A percentile compares a stretch with the other conserved stretches of the same genome.
phyloP scores from a whole-genome alignment of 2,329 filamentous ascomycete genomes.

The Aspergillus luchuensis region DNA sequence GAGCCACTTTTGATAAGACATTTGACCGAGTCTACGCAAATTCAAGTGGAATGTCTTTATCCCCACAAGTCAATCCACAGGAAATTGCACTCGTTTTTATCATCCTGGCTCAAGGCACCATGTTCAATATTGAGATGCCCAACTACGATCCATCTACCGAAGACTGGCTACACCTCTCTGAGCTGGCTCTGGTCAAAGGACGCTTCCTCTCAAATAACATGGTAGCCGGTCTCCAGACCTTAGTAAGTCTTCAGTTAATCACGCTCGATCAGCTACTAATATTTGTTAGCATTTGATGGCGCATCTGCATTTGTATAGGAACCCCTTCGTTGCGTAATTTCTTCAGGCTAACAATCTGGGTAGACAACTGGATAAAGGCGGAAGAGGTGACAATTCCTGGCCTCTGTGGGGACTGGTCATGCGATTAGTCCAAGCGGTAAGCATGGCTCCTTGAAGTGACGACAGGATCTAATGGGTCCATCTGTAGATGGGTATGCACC shows the following conservation, averaged over 20 bases:
- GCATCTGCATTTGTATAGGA: conserved; percentile 1
- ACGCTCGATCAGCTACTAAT: background rate
- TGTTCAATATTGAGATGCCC: conserved; percentile 6
- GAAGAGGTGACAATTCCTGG: conserved; percentile 4
- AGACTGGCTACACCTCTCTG: conserved; percentile 5
- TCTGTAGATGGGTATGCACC: conserved; percentile 5
- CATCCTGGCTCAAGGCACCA: conserved; percentile 4
- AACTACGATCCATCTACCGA: conserved; percentile 3
- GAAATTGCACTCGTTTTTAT: conserved; percentile 5
- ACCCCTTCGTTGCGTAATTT: background rate
- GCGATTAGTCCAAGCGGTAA: conserved; percentile 8
- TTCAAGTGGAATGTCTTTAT: background rate
- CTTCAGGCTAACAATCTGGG: background rate
- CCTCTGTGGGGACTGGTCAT: conserved; percentile 5
- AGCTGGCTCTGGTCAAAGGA: conserved; percentile 3
- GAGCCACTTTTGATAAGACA: background rate
- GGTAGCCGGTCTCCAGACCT: background rate
- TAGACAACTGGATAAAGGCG: conserved; percentile 6
- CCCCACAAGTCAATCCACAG: conserved; percentile 1
- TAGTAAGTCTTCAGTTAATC: background rate
- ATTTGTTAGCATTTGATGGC: conserved; percentile 7
- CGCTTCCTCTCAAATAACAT: conserved; percentile 4
- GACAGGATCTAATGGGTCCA: background rate
- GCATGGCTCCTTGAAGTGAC: background rate
- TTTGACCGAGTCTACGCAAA: background rate